Base-by-base conservation (phyloP, 176 grass and related monocot genomes). In the Olyra latifolia region DNA sequence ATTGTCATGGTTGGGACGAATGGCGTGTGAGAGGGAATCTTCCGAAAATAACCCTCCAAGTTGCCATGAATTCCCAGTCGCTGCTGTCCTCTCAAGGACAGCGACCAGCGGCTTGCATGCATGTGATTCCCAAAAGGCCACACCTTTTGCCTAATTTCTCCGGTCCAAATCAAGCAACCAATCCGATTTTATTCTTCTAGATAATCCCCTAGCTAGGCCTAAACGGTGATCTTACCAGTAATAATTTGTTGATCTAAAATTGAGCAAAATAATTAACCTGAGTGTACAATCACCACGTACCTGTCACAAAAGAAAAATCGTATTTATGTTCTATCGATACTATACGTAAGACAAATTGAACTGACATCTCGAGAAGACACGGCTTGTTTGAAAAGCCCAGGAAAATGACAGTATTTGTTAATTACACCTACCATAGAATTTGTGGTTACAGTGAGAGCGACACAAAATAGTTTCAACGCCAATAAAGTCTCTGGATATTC, bases 31-130 rank as follows among this genome's bases (percentile, higher is more conserved):
- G 1, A 5, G 0, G 4, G 7, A 19, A 0, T 44, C 22, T 65
- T 1, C 47, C 45, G 11, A 16, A 74, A 53, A 50, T 41, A 50
- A 9, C 69, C 57, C 58, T 64, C 5, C 0, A 48, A 19, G 46
- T 24, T 10, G 76, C 53, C 76, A 40, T 30, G 47, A 23, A 66
- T 53, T 66, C 30, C 61, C 11, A 27, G 48, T 80, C 63, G 62
- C 14, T 60, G 28, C 44, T 48, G 60, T 56, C 22, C 63, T 57
- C 66, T n/a, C 29, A 14, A 9, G 24, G 78, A 70, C 39, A 70
- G 64, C 64, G 64, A 69, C 78, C 49, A 69, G 48, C 49, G 23
- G 15, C 64, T 69, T 24, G 77, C 78, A 44, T 24, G 77, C 78
- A 44, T 80, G 78, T 80, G 78, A 45, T 58, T 30, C 78, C 38